Evolutionary conservation across 352 stramenopile genomes (phyloP).

Genomic region (Globisporangium perplexum): DNA sequence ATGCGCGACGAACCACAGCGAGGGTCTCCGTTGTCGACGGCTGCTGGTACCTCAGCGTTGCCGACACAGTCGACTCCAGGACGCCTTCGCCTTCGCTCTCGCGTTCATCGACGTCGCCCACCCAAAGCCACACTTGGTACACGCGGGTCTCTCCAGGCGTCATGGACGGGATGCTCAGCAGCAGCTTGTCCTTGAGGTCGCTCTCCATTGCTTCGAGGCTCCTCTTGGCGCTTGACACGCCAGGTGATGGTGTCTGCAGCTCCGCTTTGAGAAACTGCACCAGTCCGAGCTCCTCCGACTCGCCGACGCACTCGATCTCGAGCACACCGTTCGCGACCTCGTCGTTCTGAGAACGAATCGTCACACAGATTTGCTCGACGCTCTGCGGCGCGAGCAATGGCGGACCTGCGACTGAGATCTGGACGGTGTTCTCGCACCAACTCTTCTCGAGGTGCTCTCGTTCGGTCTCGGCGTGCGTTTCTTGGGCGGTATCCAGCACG

Average conservation of each 20-base stretch:
- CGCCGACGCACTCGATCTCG: slow-evolving; percentile 27
- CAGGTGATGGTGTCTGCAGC: neutral
- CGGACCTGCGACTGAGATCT: slow-evolving; percentile 36
- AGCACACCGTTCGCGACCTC: slow-evolving; percentile 36
- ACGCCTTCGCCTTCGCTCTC: slow-evolving; percentile 3
- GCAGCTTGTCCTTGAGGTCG: slow-evolving; percentile 8
- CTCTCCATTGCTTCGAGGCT: neutral
- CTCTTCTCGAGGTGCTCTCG: slow-evolving; percentile 42
- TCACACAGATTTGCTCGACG: slow-evolving; percentile 37
- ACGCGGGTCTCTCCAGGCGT: slow-evolving; percentile 9
- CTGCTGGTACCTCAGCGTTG: slow-evolving; percentile 23
- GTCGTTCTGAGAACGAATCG: slow-evolving; percentile 42
- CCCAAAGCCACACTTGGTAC: slow-evolving; percentile 21
- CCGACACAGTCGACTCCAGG: slow-evolving; percentile 12
- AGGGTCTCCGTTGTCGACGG: slow-evolving; percentile 10
- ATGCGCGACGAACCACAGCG: slow-evolving; percentile 18
- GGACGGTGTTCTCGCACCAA: slow-evolving; percentile 44
- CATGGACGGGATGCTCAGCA: slow-evolving; percentile 22
- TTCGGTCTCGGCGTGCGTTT: slow-evolving; percentile 37
- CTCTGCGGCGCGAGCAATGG: slow-evolving; percentile 41
- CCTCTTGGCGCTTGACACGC: neutral
- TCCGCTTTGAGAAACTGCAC: slow-evolving; percentile 10
- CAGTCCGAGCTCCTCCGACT: neutral
- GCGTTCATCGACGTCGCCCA: slow-evolving; percentile 8
- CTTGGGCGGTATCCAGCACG: slow-evolving; percentile 48